Base-by-base conservation (phyloP, 1,139 yeast species). In the Pneumocystis carinii region DNA sequence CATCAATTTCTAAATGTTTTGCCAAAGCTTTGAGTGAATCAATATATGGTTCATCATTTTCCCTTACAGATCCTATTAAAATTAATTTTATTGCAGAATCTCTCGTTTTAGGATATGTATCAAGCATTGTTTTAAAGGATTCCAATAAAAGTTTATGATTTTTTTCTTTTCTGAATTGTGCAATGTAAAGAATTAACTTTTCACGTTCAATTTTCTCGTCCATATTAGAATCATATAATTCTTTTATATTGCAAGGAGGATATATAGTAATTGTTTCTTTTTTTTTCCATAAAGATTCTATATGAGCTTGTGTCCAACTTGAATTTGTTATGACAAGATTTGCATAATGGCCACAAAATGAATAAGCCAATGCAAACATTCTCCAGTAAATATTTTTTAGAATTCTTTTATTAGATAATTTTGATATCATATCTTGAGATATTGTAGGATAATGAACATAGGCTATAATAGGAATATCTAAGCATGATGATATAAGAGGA, bases 81-180 rank as follows among this genome's bases (percentile, higher is more conserved):
- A 87, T 80, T 57, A 94, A 73, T 57, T 80, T 83, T n/a, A 65
- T 61, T 8, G 39, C n/a, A 14, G 59, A 41, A 1, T 61, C 64
- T n/a, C 41, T 61, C 10, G 55, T 60, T 61, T 67, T 59, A 53
- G 37, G 36, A 3, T 55, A 66, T 2, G 64, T 65, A 59, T 64
- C 66, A 56, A 73, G 69, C 69, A 84, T 86, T 63, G 78, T 74
- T 12, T 83, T 76, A 74, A 82, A 94, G 68, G 89, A 84, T 2
- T 74, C 69, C 59, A 92, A 74, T 2, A 90, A 79, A 63, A 92
- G 76, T 24, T 75, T 78, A 71, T 94, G 98, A 67, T 98, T 83
- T 74, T 94, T 94, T 72, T 94, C 99, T 0, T 96, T 94, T 65
- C 99, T 82, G 75, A 88, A 94, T 74, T 94, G 99, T 0, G 97